These are phyloP conservation scores for Debaryomyces castellii DNA, from an alignment of 805 yeast species.

Conservation along the genomic window DNA sequence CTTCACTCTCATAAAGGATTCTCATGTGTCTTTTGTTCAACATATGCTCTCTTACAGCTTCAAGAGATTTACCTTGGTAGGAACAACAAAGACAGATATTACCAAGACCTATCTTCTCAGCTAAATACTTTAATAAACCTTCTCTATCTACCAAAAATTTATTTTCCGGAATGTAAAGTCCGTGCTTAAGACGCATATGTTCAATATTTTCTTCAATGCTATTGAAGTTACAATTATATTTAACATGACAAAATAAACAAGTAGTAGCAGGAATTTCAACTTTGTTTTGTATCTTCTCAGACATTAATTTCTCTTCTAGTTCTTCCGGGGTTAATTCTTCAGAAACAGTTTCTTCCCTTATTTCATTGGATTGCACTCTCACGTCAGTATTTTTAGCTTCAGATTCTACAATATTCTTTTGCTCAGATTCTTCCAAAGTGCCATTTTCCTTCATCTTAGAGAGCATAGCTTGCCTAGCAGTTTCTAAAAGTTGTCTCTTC, in stretches of 20 bases:
- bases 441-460: conserved; percentile 11
- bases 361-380: neutral
- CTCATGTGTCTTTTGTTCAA: conserved; percentile 80
- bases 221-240: conserved; percentile 29
- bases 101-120: conserved; percentile 80
- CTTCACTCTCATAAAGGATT: conserved; percentile 81
- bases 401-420: neutral
- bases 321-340: conserved; percentile 20
- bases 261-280: conserved; percentile 49
- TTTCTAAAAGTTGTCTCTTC: conserved; percentile 47
- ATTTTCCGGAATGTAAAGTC: conserved; percentile 84
- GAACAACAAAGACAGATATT: conserved; percentile 79
- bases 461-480: conserved; percentile 44
- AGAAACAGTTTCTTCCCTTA: neutral
- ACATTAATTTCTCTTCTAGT: conserved; percentile 41
- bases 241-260: conserved; percentile 51
- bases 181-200: conserved; percentile 81
- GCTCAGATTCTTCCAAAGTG: neutral
- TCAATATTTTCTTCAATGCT: conserved; percentile 46
- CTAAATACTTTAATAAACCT: conserved; percentile 75
- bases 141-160: conserved; percentile 62
- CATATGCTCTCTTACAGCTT: conserved; percentile 90
- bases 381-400: conserved; percentile 1
- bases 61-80: conserved; percentile 80
- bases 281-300: conserved; percentile 44